Base-by-base conservation (phyloP, 306 rosid species). In the Cicer bijugum region DNA sequence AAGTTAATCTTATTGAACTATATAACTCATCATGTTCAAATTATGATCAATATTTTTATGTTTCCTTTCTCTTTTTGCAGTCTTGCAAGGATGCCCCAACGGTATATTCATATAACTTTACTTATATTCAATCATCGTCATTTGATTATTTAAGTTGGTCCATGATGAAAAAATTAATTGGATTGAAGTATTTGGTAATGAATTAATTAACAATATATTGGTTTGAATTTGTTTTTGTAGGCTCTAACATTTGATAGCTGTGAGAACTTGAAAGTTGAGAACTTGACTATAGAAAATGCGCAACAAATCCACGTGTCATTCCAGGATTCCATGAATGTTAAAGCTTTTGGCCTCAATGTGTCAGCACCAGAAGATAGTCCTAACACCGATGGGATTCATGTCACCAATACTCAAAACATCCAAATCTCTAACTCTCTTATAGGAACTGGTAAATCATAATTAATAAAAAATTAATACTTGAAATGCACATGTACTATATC, bases 11-110 rank as follows among this genome's bases (percentile, higher is more conserved):
- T 6, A 17, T 8, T 53, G 12, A 0, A 17, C 33, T 8, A 17
- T 20, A 20, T 20, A 58, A 12, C 17, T 62, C 12, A 69, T 63
- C 6, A 52, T 62, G 47, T 65, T 44, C 19, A 76, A 12, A 33
- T 48, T 3, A 71, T 84, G 12, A 76, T 81, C 12, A 52, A 6
- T 42, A 28, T 42, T 77, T 11, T 0, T 35, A 17, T 10, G 17
- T 37, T 8, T 71, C 14, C 60, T 12, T 12, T 69, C 37, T 51
- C 5, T 79, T 44, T 52, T 47, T 69, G 77, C 89, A 94, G 98
- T 84, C 98, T 39, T 94, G 98, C 92, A 82, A 72, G 78, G 77
- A 78, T 10, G 96, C 98, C 38, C 97, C 98, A 19, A 94, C 96
- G 56, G 98, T 93, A 84, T 42, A 88, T 70, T 7, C 62, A 28